A percentile compares a stretch with the other conserved stretches of the same genome.
These are phyloP conservation scores for Mycena rebaudengoi DNA, from an alignment of 768 basidiomycete species.

Conservation along the genomic window DNA sequence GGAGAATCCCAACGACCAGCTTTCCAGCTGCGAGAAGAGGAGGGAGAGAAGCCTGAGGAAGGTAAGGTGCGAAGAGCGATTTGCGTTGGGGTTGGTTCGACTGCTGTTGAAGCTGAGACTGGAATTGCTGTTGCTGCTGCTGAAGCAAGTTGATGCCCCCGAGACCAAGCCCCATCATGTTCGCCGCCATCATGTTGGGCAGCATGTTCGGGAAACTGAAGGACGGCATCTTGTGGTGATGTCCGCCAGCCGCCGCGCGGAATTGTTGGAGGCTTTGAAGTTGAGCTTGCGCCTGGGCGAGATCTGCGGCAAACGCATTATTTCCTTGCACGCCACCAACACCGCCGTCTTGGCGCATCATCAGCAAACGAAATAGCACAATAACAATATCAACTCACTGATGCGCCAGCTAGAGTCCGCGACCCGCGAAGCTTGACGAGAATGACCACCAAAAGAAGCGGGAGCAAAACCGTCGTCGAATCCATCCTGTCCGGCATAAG, in stretches of 20 bases:
- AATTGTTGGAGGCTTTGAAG: constrained; percentile 96
- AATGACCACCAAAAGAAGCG: constrained; percentile 67
- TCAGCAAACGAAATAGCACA: constrained; percentile 24
- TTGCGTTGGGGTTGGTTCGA: constrained; percentile 94
- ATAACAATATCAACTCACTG: constrained; percentile 52
- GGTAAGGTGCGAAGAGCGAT: constrained; percentile 97
- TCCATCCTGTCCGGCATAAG: constrained; percentile 64
- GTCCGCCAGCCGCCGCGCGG: constrained; percentile 92
- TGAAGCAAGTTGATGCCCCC: constrained; percentile 87
- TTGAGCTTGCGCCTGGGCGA: constrained; percentile 97
- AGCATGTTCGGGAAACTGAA: constrained; percentile 99
- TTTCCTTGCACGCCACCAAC: constrained; percentile 73
- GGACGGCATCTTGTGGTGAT: constrained; percentile 96
- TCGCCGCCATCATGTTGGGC: constrained; percentile 96
- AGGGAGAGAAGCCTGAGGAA: constrained; percentile 96
- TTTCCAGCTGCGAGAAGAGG: constrained; percentile 97
- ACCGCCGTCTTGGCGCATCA: constrained; percentile 88
- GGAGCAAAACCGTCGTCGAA: constrained; percentile 86
- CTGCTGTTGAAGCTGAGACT: constrained; percentile 94
- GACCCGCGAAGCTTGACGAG: constrained; percentile 72
- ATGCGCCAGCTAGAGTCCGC: constrained; percentile 90
- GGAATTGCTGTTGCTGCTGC: constrained; percentile 95
- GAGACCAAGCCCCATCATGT: constrained; percentile 91
- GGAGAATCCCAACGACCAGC: constrained; percentile 94
- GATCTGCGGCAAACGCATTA: constrained; percentile 77